Evolutionary conservation across 176 grass and related monocot genomes (phyloP), one percentile per base, ranked within the genome.

Genomic region (Carex pumila): DNA sequence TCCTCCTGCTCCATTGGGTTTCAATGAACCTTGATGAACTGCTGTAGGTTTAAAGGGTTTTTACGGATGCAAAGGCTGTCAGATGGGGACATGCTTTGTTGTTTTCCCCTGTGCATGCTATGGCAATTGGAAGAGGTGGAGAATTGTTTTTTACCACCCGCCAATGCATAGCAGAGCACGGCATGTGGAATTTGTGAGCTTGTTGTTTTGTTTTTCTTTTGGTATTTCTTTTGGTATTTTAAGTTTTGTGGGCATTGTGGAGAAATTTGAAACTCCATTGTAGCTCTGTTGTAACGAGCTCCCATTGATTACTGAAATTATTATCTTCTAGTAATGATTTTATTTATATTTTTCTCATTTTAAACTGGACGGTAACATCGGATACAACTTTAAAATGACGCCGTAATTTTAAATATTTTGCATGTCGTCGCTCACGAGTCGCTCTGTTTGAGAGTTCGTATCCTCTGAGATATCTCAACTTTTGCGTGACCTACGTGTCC

Each of bases 81-180:
- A 62, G 19, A 62, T 62, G 60, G 17, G 21, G 6, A 13, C 47
- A 43, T 76, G 39, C 12, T 76, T 76, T 53, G 18, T 60, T 60
- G 47, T 0, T 50, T 50, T 50, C 47, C 2, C 47, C 9, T 19
- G 7, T 15, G 12, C 39, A 29, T 50, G 41, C 71, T 50, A 12
- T 45, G 22, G 37, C 6, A 41, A 63, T 64, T 81, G 79, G 79
- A 81, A 81, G 79, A 63, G 79, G 79, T 81, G 79, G 79, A 81
- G 6, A 10, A 1, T 47, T 17, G 52, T 79, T 63, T 58, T 81
- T 61, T 8, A 81, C 79, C 54, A 81, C 79, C 79, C 79, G 79
- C 79, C 34, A 81, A 81, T 43, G 55, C 12, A 45, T 11, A 12
- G 11, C 32, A 81, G 17, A 11, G 8, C 11, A 60, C 6, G 9